phyloP scores from a whole-genome alignment of 2,329 filamentous ascomycete genomes.

The Pyrenochaeta sp. region DNA sequence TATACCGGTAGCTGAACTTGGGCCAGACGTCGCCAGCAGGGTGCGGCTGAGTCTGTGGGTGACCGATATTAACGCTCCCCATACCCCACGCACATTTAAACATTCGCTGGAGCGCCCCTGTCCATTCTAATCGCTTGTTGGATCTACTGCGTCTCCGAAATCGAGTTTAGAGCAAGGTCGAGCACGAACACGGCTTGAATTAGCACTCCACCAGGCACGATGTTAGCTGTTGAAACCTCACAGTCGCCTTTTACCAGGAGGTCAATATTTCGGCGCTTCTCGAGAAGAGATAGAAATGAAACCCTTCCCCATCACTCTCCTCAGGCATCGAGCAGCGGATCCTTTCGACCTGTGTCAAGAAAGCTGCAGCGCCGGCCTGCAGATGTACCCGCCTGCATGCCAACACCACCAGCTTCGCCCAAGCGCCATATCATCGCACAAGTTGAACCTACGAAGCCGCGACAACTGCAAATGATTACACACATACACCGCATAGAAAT shows the following conservation, averaged over 20 bases:
- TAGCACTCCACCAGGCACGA: slow-evolving; percentile 1
- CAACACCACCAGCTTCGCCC: slow-evolving; percentile 19
- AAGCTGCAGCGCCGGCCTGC: slow-evolving; percentile 13
- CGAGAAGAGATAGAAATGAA: slow-evolving; percentile 7
- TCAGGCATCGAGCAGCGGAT: slow-evolving; percentile 9
- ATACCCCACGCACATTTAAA: not conserved
- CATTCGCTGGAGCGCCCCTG: not conserved
- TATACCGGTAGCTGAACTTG: not conserved
- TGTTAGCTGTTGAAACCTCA: slow-evolving; percentile 21
- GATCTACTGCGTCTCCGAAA: slow-evolving; percentile 1
- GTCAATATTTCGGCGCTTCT: slow-evolving; percentile 31
- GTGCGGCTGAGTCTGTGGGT: not conserved
- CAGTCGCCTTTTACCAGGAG: slow-evolving; percentile 20
- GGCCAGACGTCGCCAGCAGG: not conserved
- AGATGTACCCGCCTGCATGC: slow-evolving; percentile 4
- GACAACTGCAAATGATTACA: slow-evolving; percentile 6
- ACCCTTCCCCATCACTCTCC: not conserved
- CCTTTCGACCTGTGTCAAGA: slow-evolving; percentile 7
- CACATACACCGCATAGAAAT: slow-evolving; percentile 17
- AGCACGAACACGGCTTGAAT: not conserved
- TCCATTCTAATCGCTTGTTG: not conserved
- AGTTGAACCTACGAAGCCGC: slow-evolving; percentile 5
- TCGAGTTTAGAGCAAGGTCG: not conserved
- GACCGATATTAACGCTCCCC: no score
- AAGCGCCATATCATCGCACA: slow-evolving; percentile 7